Conservation (phyloP, 805 yeast species). For the Novakomyces olei region DNA sequence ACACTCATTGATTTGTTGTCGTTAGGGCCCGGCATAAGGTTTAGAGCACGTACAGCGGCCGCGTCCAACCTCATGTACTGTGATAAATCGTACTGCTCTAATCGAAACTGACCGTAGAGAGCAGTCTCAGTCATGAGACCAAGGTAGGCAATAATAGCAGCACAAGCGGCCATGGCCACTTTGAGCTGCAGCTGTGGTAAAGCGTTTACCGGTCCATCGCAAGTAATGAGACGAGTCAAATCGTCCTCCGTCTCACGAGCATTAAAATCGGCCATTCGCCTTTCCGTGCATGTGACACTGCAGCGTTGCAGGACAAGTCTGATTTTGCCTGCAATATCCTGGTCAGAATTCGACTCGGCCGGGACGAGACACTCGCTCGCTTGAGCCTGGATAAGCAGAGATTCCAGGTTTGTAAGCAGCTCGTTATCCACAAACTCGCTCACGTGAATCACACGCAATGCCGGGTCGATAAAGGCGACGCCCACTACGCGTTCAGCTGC, state of each 20-base stretch:
- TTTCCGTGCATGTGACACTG: conserved; percentile 44
- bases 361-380: conserved; percentile 65
- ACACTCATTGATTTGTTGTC: conserved; percentile 37
- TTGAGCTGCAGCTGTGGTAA: conserved; percentile 20
- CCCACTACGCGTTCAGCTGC: conserved; percentile 39
- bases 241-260: not conserved
- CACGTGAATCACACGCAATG: conserved; percentile 41
- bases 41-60: conserved; percentile 71
- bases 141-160: conserved; percentile 49
- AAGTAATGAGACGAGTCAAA: not conserved
- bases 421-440: conserved; percentile 75
- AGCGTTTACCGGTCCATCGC: no score
- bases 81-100: conserved; percentile 48
- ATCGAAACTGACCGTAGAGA: conserved; percentile 29
- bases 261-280: conserved; percentile 15
- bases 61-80: conserved; percentile 78
- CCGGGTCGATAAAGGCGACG: conserved; percentile 56
- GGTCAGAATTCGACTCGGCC: conserved; percentile 19
- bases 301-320: conserved; percentile 56
- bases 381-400: conserved; percentile 68
- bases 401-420: conserved; percentile 64
- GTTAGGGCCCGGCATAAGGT: conserved; percentile 46
- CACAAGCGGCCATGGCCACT: conserved; percentile 37
- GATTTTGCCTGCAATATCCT: conserved; percentile 41
- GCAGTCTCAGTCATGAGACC: conserved; percentile 30